These are phyloP conservation scores for Xylona heveae DNA, from an alignment of 495 filamentous ascomycete genomes.

Conservation along the genomic window DNA sequence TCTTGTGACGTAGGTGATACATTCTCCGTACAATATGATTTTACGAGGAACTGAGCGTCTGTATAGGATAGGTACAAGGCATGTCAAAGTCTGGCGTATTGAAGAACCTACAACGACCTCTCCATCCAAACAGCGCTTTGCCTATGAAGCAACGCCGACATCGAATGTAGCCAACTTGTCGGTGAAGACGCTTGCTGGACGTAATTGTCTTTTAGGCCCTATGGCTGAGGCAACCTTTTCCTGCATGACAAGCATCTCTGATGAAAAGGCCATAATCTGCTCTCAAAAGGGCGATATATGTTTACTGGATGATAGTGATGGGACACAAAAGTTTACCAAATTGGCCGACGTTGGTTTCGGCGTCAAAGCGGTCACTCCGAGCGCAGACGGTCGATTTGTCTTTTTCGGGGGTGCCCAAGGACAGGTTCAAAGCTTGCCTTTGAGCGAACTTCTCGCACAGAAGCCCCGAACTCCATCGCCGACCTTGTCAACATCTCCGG, in stretches of 20 bases:
- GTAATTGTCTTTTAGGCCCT: conserved; percentile 49
- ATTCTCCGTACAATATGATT: background rate
- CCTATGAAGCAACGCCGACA: conserved; percentile 16
- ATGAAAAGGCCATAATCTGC: conserved; percentile 26
- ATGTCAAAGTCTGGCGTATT: conserved; percentile 84
- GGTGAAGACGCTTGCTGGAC: conserved; percentile 25
- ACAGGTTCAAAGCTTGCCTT: conserved; percentile 1
- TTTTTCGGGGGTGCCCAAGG: conserved; percentile 8
- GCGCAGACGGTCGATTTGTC: conserved; percentile 10
- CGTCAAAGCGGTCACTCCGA: conserved; percentile 26
- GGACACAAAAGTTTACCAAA: conserved; percentile 42
- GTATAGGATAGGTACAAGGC: conserved; percentile 55
- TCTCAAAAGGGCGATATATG: conserved; percentile 47
- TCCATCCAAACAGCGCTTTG: conserved; percentile 25
- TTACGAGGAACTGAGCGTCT: conserved; percentile 12
- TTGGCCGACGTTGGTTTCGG: conserved; percentile 38
- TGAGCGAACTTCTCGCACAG: conserved; percentile 3
- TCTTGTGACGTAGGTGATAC: conserved; percentile 35
- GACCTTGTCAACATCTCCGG: background rate
- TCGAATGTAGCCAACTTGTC: conserved; percentile 7
- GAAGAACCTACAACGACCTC: conserved; percentile 31
- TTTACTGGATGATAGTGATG: conserved; percentile 55
- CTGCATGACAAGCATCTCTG: conserved; percentile 50
- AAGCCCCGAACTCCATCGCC: background rate
- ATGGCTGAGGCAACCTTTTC: conserved; percentile 71